Evolutionary conservation across 441 rosid genomes (phyloP).

Genomic region (Populus hybrid): DNA sequence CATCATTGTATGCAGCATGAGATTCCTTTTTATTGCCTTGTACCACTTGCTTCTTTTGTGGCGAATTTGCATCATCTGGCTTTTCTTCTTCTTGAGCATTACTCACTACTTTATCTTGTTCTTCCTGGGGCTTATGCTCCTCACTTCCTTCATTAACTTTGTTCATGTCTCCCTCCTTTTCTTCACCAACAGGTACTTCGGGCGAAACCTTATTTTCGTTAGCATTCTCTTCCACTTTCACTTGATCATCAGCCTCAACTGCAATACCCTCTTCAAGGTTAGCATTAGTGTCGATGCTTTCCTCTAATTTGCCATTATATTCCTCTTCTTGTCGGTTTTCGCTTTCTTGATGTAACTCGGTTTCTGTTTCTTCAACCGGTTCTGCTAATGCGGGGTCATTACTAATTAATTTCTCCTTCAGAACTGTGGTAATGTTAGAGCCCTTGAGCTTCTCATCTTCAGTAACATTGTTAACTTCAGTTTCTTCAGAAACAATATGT

Average conservation of each 20-base stretch:
- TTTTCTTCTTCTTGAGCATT: conserved; percentile 20
- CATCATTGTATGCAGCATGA: conserved; percentile 68
- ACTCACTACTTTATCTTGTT: conserved; percentile 18
- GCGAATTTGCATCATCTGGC: conserved; percentile 17
- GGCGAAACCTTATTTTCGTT: conserved; percentile 14
- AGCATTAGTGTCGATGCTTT: background rate
- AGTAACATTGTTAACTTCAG: conserved; percentile 1
- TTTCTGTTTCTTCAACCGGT: conserved; percentile 13
- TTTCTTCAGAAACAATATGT: background rate
- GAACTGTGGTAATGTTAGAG: conserved; percentile 5
- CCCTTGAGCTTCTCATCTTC: conserved; percentile 16
- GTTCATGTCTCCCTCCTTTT: conserved; percentile 22
- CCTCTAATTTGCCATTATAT: conserved; percentile 8
- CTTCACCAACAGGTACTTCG: conserved; percentile 22
- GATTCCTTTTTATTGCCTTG: conserved; percentile 51
- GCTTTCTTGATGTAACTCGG: background rate
- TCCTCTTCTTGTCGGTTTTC: conserved; percentile 10
- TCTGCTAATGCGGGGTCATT: background rate
- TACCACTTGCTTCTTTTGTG: conserved; percentile 9
- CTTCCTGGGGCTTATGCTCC: conserved; percentile 23
- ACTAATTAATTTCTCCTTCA: conserved; percentile 19
- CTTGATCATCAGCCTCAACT: conserved; percentile 22
- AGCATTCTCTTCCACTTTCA: conserved; percentile 10
- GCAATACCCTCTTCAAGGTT: conserved; percentile 20
- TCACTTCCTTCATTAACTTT: conserved; percentile 25